phyloP scores from a whole-genome alignment of 345 rosid genomes.

The Hibiscus mutabilis region DNA sequence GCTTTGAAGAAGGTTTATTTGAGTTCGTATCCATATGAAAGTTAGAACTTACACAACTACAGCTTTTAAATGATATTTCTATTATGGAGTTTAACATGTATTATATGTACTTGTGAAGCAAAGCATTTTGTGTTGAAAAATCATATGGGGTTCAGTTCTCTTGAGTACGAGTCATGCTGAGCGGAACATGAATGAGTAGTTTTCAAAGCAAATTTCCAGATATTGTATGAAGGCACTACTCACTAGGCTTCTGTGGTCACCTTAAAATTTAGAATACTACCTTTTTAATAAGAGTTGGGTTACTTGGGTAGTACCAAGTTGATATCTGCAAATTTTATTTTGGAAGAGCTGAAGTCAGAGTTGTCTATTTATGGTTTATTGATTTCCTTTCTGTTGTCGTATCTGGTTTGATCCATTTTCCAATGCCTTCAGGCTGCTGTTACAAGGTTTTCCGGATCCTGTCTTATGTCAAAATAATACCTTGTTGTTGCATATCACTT shows the following conservation, averaged over 20 bases:
- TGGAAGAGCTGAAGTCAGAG: background rate
- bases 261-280: background rate
- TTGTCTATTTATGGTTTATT: too few species aligned
- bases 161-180: background rate
- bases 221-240: background rate
- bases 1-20: background rate
- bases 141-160: background rate
- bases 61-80: background rate
- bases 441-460: background rate
- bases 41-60: background rate
- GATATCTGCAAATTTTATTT: background rate
- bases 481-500: background rate
- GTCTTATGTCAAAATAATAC: background rate
- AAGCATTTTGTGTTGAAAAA: background rate
- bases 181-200: background rate
- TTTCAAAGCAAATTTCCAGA: background rate
- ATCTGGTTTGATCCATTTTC: background rate
- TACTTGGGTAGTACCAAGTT: background rate
- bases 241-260: background rate
- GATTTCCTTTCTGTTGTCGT: background rate
- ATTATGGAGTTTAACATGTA: background rate
- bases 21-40: background rate
- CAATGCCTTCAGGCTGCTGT: too few species aligned
- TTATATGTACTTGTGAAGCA: background rate
- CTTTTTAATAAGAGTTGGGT: background rate